phyloP scores from a whole-genome alignment of 192 early-diverging fungal genomes.

The Spizellomyces punctatus region DNA sequence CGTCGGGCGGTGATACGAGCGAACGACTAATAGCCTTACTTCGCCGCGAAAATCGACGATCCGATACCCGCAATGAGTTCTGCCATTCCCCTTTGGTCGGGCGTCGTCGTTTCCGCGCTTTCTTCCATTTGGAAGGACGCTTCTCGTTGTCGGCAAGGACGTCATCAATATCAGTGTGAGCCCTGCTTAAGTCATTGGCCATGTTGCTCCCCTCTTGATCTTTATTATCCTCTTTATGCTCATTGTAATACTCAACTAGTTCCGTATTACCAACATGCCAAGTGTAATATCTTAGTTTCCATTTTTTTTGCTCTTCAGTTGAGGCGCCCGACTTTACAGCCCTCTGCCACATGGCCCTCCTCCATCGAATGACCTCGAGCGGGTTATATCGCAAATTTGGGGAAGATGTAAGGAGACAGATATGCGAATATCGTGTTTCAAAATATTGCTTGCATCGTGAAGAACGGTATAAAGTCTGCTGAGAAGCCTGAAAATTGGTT shows the following conservation, averaged over 20 bases:
- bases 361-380: slow-evolving; percentile 29
- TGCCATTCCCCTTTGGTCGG: too few species aligned
- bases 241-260: slow-evolving; percentile 25
- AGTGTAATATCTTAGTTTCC: slow-evolving; percentile 32
- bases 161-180: too few species aligned
- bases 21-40: too few species aligned
- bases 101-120: too few species aligned
- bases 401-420: background rate
- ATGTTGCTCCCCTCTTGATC: background rate
- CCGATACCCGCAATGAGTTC: too few species aligned
- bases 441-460: slow-evolving; percentile 33
- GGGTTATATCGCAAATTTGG: slow-evolving; percentile 23
- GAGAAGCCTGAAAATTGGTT: background rate
- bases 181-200: too few species aligned
- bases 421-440: slow-evolving; percentile 24
- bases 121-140: too few species aligned
- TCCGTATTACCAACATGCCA: slow-evolving; percentile 34
- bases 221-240: background rate
- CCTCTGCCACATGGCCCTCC: slow-evolving; percentile 26
- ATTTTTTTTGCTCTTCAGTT: slow-evolving; percentile 31
- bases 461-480: slow-evolving; percentile 23
- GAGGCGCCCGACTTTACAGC: slow-evolving; percentile 25
- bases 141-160: too few species aligned
- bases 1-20: too few species aligned
- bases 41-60: too few species aligned